Conservation (phyloP, 805 yeast species). For the Phaffomyces antillensis region DNA sequence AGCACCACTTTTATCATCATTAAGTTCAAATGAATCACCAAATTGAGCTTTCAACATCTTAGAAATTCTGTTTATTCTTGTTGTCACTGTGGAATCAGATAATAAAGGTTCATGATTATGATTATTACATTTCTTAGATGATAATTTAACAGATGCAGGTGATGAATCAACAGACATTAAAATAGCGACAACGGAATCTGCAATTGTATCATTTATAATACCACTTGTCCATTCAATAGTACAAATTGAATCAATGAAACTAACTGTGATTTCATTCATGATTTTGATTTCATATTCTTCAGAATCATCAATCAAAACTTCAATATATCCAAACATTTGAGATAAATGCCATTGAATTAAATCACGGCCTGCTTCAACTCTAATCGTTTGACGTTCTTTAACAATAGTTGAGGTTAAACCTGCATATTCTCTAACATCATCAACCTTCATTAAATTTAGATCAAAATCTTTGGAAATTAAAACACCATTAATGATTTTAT, state of each 20-base stretch:
- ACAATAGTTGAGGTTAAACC: slow-evolving; percentile 81
- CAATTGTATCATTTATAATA: slow-evolving; percentile 83
- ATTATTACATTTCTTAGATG: slow-evolving; percentile 48
- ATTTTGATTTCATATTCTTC: slow-evolving; percentile 45
- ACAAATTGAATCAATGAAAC: slow-evolving; percentile 41
- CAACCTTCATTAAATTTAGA: slow-evolving; percentile 71
- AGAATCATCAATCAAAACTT: slow-evolving; percentile 49
- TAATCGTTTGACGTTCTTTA: slow-evolving; percentile 71
- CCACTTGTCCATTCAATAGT: slow-evolving; percentile 89
- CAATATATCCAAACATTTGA: slow-evolving; percentile 90
- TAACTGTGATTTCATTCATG: slow-evolving; percentile 58
- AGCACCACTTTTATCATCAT: slow-evolving; percentile 41
- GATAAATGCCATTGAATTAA: slow-evolving; percentile 82
- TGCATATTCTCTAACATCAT: slow-evolving; percentile 83
- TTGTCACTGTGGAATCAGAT: slow-evolving; percentile 28
- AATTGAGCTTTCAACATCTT: slow-evolving; percentile 75
- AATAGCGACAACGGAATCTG: slow-evolving; percentile 89
- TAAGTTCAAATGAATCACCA: slow-evolving; percentile 60
- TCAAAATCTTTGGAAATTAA: slow-evolving; percentile 89
- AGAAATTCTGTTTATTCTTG: slow-evolving; percentile 47
- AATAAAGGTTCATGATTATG: slow-evolving; percentile 24
- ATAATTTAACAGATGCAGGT: slow-evolving; percentile 87
- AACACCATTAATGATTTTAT: slow-evolving; percentile 65
- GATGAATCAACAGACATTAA: slow-evolving; percentile 87
- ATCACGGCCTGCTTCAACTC: slow-evolving; percentile 74